Base-by-base conservation (phyloP, 108 stramenopile genomes). In the Cyclotella choctawhatcheeana region DNA sequence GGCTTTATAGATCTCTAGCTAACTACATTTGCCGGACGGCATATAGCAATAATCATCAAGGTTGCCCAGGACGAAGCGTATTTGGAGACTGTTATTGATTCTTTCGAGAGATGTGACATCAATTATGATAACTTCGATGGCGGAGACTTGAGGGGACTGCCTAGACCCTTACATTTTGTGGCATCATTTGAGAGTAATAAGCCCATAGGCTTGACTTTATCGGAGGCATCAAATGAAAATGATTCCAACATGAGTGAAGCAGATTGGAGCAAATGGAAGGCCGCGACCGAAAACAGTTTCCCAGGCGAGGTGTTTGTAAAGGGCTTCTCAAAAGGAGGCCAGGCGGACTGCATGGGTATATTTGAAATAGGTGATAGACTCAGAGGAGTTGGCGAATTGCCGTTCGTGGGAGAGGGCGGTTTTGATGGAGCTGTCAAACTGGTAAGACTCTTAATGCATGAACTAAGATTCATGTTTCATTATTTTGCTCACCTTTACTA, bases 291-390 rank as follows among this genome's bases (percentile, higher is more conserved):
- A 48, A 32, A 79, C 71, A 87, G 88, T 14, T 53, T 76, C 20
- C 77, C 76, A 3, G 93, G 90, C 1, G 87, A 93, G 61, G 93
- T 93, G 0, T 91, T 85, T 61, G 79, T 93, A 43, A 79, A 79
- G 35, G 90, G 84, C n/a, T 79, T 88, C 59, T 67, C 85, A 13
- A 63, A 62, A 3, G 81, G 59, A 34, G 64, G 89, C 13, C 93
- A 93, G 67, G 93, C 93, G 12, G 82, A 79, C 30, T 63, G 52
- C 27, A 48, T 93, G 52, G 89, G 87, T 27, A 82, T 91, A 30
- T 91, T 91, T 76, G 84, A 93, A 77, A 64, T 93, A 27, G 93
- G 93, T 17, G 93, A 93, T 76, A 84, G 82, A 5, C 45, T 93
- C 27, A 67, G 74, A 26, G 93, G 89, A 20, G 82, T 93, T 24